Percentiles rank a stretch among this genome's conserved stretches.
Evolutionary conservation across 257 asterid genomes (phyloP).

Genomic region (Rauvolfia tetraphylla): DNA sequence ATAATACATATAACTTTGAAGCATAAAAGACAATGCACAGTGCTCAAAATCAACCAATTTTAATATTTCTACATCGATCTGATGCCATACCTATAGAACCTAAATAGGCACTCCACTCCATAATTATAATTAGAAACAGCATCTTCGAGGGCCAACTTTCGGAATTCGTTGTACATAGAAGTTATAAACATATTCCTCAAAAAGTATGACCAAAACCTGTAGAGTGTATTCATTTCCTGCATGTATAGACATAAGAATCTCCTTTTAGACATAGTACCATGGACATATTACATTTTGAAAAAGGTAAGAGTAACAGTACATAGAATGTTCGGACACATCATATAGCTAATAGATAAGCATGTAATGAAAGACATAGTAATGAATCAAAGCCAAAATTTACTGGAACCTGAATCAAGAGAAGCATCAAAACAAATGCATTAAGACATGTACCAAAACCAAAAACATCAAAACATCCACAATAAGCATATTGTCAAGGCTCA

Average conservation of each 20-base stretch:
- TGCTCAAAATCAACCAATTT: neutral
- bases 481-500: neutral
- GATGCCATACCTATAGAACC: constrained; percentile 74
- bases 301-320: neutral
- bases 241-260: constrained; percentile 9
- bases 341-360: neutral
- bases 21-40: neutral
- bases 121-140: constrained; percentile 77
- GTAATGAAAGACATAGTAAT: neutral
- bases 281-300: constrained; percentile 6
- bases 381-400: neutral
- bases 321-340: neutral
- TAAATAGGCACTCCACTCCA: constrained; percentile 86
- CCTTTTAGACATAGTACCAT: constrained; percentile 10
- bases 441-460: neutral
- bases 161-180: constrained; percentile 87
- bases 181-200: constrained; percentile 63
- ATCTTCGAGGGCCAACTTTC: constrained; percentile 79
- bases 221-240: constrained; percentile 97
- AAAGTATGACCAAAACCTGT: constrained; percentile 89
- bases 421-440: neutral
- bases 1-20: neutral
- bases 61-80: neutral
- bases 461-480: neutral
- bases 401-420: neutral